Evolutionary conservation across 2,329 filamentous ascomycete genomes (phyloP).

Genomic region (Fusarium nisikadoi): DNA sequence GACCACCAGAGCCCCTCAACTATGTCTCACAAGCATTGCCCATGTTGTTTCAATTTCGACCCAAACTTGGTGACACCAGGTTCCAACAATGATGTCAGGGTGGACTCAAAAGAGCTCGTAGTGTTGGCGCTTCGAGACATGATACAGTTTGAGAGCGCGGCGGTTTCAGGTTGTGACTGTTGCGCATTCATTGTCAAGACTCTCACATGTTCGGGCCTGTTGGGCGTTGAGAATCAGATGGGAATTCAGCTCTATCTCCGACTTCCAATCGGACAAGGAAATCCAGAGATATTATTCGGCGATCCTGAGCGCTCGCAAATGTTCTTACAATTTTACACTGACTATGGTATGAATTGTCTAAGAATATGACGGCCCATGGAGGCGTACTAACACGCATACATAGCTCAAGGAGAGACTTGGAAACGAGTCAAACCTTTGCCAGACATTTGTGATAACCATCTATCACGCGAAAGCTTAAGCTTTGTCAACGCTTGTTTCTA

Average conservation of each 20-base stretch:
- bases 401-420: slow-evolving; percentile 12
- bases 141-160: neutral
- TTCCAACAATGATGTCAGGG: neutral
- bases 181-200: slow-evolving; percentile 19
- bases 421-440: slow-evolving; percentile 14
- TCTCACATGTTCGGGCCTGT: slow-evolving; percentile 6
- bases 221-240: neutral
- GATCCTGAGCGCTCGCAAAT: neutral
- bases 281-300: slow-evolving; percentile 22
- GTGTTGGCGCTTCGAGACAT: neutral
- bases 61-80: neutral
- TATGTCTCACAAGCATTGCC: neutral
- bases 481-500: slow-evolving; percentile 23
- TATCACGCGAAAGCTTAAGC: slow-evolving; percentile 11
- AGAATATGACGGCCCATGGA: fast-evolving
- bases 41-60: slow-evolving; percentile 23
- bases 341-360: neutral
- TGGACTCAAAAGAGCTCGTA: neutral
- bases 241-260: neutral
- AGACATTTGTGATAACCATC: slow-evolving; percentile 24
- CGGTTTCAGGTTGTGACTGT: slow-evolving; percentile 5
- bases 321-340: slow-evolving; percentile 23
- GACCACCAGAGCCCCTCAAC: neutral
- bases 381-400: neutral
- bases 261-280: slow-evolving; percentile 21